phyloP scores from a whole-genome alignment of 2,329 filamentous ascomycete species.

The Hypoxylon sp. region DNA sequence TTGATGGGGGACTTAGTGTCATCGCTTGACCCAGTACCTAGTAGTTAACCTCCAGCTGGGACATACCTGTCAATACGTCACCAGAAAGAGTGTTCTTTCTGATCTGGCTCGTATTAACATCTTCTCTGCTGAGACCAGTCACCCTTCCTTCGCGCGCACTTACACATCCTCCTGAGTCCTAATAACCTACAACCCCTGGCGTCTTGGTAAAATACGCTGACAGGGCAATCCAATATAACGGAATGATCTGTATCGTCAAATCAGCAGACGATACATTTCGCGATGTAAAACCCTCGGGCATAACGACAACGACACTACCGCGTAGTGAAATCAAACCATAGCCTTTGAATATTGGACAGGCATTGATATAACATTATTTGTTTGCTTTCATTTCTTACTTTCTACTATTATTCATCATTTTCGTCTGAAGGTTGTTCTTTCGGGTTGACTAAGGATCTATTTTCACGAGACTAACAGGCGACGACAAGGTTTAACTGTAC shows the following conservation, averaged over 20 bases:
- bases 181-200: slow-evolving; percentile 4
- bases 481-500: background rate
- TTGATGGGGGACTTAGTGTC: background rate
- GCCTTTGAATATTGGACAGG: background rate
- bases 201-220: background rate
- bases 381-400: background rate
- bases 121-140: background rate
- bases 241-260: background rate
- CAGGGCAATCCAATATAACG: background rate
- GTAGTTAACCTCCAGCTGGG: background rate
- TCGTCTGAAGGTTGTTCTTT: background rate
- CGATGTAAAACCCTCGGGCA: background rate
- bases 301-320: background rate
- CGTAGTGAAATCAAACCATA: background rate
- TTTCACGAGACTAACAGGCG: background rate
- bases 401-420: background rate
- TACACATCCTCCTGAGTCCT: background rate
- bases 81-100: background rate
- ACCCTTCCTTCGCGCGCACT: background rate
- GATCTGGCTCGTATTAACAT: slow-evolving; percentile 8
- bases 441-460: background rate
- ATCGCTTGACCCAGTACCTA: background rate
- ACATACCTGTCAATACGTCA: background rate
- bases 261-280: background rate
- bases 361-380: background rate